Base-by-base conservation (phyloP, 805 yeast species). In the Lachancea lanzarotensis region DNA sequence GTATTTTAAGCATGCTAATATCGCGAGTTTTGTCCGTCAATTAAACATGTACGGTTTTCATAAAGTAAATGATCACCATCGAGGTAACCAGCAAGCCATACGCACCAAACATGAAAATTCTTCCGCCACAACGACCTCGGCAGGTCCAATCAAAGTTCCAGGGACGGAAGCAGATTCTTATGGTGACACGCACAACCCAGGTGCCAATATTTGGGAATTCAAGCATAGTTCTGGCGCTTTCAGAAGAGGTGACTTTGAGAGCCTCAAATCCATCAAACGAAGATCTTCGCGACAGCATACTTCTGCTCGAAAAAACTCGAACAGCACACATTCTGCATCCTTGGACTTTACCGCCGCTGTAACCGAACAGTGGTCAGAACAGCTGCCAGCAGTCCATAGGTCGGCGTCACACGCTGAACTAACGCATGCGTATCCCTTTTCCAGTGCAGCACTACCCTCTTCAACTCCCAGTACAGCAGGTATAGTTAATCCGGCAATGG, bases 1-100 rank as follows among this genome's bases (percentile, higher is more conserved):
- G 49, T 84, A 81, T 62, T 90, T 91, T 72, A 91, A 91, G 62
- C 97, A 90, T 67, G 95, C 95, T 3, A 91, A 91, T 60, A 88
- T 90, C 25, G 88, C 95, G 19, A 81, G 91, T 48, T 91, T 91
- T 69, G 96, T 91, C 30, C 78, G 97, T 38, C 97, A 91, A 66
- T 70, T 90, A 38, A 95, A 91, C 69, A 91, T 84, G 85, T 84
- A 84, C 56, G 91, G 91, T 0, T 84, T 84, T 59, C 90, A 83
- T 60, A 84, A 84, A 60, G 84, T 84, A 8, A 48, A 42, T 25
- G 49, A 48, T 29, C 49, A 48, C 32, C 47, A 45, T 33, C 38
- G 38, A 45, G 16, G 45, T 16, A 17, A 15, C 9, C 35, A 38
- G 7, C 35, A 38, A n/a, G 4, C 12, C 11, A 6, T 19, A 11